A percentile compares a stretch with the other conserved stretches of the same genome.
These are phyloP conservation scores for Sindora glabra DNA, from an alignment of 306 rosid genomes.

Conservation along the genomic window DNA sequence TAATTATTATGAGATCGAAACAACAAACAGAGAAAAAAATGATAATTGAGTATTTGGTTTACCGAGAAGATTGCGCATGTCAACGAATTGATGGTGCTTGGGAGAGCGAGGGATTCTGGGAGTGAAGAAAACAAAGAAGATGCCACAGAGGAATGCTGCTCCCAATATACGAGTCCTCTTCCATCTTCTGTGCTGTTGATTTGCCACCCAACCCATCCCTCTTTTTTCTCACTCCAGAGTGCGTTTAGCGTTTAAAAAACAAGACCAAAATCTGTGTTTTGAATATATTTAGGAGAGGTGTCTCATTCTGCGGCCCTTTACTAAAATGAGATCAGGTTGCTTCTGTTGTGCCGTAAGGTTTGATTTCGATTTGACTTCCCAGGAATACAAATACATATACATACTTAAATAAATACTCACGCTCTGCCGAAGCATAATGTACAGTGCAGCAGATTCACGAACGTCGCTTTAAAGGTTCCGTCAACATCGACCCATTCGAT, in stretches of 20 bases:
- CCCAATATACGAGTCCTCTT: slow-evolving; percentile 30
- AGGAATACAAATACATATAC: background rate
- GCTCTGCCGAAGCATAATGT: background rate
- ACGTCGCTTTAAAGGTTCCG: no score
- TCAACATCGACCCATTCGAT: no score
- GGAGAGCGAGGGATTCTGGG: slow-evolving; percentile 50
- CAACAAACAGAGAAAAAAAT: background rate
- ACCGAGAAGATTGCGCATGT: slow-evolving; percentile 67
- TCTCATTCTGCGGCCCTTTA: background rate
- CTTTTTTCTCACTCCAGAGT: background rate
- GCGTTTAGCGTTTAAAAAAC: background rate
- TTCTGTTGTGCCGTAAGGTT: background rate
- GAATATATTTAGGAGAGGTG: background rate
- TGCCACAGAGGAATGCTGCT: slow-evolving; percentile 27
- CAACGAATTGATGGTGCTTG: slow-evolving; percentile 36
- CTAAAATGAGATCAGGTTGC: no score
- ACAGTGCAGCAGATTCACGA: background rate
- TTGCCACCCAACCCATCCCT: slow-evolving; percentile 32
- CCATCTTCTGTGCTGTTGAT: slow-evolving; percentile 29
- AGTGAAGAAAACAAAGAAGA: slow-evolving; percentile 29
- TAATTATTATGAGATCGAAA: background rate
- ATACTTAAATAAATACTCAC: no score
- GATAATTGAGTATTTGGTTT: background rate
- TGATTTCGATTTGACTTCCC: background rate
- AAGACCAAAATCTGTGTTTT: background rate